Percentiles rank a stretch among this genome's conserved stretches.
These are phyloP conservation scores for Epichloe baconii DNA, from an alignment of 2,329 filamentous ascomycete species.

Conservation along the genomic window DNA sequence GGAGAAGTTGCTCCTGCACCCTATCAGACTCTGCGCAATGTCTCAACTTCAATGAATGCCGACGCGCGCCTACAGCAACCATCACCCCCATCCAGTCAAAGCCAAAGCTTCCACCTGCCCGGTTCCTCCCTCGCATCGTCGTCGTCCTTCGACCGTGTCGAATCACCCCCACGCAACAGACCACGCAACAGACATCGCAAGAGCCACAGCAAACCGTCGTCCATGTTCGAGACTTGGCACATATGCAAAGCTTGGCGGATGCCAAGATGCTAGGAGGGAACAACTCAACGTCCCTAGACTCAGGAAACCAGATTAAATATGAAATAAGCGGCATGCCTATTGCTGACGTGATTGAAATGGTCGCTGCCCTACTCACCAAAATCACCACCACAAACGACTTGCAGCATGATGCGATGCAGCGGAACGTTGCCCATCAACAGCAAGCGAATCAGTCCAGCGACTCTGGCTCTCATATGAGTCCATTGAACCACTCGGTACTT, in stretches of 20 bases:
- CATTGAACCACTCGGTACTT: constrained; percentile 55
- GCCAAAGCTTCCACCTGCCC: constrained; percentile 20
- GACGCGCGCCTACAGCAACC: constrained; percentile 17
- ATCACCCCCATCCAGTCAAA: constrained; percentile 23
- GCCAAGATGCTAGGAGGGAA: constrained; percentile 53
- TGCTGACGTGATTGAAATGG: constrained; percentile 96
- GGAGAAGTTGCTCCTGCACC: constrained; percentile 16
- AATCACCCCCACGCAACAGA: background rate
- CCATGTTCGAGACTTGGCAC: constrained; percentile 75
- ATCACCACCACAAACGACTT: constrained; percentile 94
- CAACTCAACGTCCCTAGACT: constrained; percentile 31
- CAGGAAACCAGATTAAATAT: constrained; percentile 52
- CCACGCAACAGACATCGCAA: constrained; percentile 8
- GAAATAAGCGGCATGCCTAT: constrained; percentile 98
- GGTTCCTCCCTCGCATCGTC: constrained; percentile 1
- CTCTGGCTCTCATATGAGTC: constrained; percentile 46
- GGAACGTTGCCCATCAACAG: constrained; percentile 47
- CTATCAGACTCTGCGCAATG: constrained; percentile 2
- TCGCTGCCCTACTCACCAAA: constrained; percentile 87
- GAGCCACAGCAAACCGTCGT: constrained; percentile 40
- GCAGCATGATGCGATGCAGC: constrained; percentile 83
- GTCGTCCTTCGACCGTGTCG: background rate
- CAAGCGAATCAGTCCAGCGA: constrained; percentile 36
- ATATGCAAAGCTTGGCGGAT: constrained; percentile 78
- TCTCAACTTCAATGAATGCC: constrained; percentile 10